Evolutionary conservation across 2,329 filamentous ascomycete species (phyloP).

Genomic region (Fusarium haematococcum): DNA sequence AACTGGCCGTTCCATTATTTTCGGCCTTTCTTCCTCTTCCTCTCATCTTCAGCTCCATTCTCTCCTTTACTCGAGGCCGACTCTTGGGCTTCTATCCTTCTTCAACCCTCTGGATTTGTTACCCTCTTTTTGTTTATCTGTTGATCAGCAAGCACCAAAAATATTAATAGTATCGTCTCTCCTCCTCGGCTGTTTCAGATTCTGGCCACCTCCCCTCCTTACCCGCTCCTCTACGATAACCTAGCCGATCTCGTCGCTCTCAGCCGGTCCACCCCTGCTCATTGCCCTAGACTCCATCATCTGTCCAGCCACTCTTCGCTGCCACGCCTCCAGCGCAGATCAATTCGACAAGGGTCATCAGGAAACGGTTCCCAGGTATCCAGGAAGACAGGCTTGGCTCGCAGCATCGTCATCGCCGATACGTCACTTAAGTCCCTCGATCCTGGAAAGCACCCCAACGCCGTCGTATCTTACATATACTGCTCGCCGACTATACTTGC

Average conservation of each 20-base stretch:
- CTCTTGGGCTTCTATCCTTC: constrained; percentile 11
- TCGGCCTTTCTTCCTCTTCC: neutral
- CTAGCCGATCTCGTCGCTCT: constrained; percentile 27
- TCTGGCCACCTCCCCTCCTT: constrained; percentile 20
- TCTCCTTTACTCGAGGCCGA: constrained; percentile 8
- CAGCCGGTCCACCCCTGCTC: constrained; percentile 23
- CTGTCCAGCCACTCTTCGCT: constrained; percentile 14
- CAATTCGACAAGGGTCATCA: constrained; percentile 33
- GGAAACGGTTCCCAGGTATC: constrained; percentile 28
- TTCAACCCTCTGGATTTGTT: constrained; percentile 2
- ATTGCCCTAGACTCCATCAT: constrained; percentile 11
- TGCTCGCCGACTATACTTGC: neutral
- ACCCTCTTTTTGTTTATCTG: constrained; percentile 14
- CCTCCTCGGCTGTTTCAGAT: constrained; percentile 32
- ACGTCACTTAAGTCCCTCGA: constrained; percentile 30
- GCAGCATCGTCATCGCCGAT: constrained; percentile 19
- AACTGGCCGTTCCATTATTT: neutral
- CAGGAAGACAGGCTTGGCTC: constrained; percentile 19
- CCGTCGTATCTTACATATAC: constrained; percentile 21
- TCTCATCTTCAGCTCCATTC: neutral
- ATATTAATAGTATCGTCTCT: constrained; percentile 27
- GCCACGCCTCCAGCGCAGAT: constrained; percentile 26
- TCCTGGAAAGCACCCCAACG: constrained; percentile 18
- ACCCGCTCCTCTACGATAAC: constrained; percentile 16
- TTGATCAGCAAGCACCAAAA: constrained; percentile 18